Percentiles rank a stretch among this genome's conserved stretches.
These are phyloP conservation scores for Erythrobasidium hasegawianum DNA, from an alignment of 1,284 basidiomycete genomes.

Conservation along the genomic window DNA sequence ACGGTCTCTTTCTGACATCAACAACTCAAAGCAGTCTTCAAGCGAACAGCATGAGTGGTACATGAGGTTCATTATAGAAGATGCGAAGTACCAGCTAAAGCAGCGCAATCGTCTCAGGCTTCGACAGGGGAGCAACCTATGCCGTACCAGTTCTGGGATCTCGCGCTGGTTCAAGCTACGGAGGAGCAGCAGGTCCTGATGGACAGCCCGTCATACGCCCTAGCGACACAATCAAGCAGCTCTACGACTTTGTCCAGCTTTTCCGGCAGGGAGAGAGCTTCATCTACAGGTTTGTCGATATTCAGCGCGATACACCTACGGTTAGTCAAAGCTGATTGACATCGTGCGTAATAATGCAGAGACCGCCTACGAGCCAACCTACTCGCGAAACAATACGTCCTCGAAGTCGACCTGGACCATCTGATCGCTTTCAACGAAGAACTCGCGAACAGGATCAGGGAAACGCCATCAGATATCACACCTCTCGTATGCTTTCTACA, in stretches of 20 bases:
- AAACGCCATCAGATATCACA: slow-evolving; percentile 81
- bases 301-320: neutral
- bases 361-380: slow-evolving; percentile 71
- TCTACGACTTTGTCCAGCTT: slow-evolving; percentile 77
- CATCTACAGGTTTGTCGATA: slow-evolving; percentile 65
- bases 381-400: slow-evolving; percentile 80
- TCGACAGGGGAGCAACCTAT: slow-evolving; percentile 40
- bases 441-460: slow-evolving; percentile 83
- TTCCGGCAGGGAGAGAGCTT: slow-evolving; percentile 85
- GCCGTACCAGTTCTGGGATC: slow-evolving; percentile 42
- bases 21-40: neutral
- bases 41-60: neutral
- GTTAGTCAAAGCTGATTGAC: neutral
- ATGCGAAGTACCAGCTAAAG: neutral
- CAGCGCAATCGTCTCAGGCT: slow-evolving; percentile 18
- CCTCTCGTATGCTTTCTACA: slow-evolving; percentile 63
- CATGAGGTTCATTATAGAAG: neutral
- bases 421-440: slow-evolving; percentile 88
- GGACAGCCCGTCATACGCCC: slow-evolving; percentile 20
- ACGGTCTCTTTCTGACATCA: neutral
- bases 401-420: slow-evolving; percentile 90
- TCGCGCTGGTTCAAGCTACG: slow-evolving; percentile 25
- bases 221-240: slow-evolving; percentile 65
- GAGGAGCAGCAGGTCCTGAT: slow-evolving; percentile 13
- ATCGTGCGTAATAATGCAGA: slow-evolving; percentile 9